Evolutionary conservation across 148 eudicot genomes (phyloP), one percentile per base, ranked within the genome.

Genomic region (Nepenthes mirabilis): DNA sequence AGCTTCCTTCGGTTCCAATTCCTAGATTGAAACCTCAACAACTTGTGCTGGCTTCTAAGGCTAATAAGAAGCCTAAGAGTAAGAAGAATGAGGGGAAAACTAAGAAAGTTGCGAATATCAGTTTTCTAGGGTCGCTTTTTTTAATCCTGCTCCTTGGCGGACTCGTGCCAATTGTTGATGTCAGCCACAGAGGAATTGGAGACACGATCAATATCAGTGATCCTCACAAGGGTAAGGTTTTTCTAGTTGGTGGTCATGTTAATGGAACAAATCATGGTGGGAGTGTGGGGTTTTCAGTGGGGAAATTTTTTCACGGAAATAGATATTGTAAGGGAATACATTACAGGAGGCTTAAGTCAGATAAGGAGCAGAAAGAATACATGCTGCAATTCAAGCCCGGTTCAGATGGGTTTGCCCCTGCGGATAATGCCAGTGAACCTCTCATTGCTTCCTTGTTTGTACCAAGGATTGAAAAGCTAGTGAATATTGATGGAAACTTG

Each of bases 401-500:
- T 36, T 70, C 74, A 1, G 72, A 71, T 63, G 74, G 68, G n/a
- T 53, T 64, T 65, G 72, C 23, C 59, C 47, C 68, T 12, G 43
- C n/a, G 55, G 73, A 74, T 35, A 91, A 91, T 62, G 67, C 70
- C n/a, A 91, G 83, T 69, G 86, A 80, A 68, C 83, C 90, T 57
- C 90, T 91, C 57, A 76, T 76, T 33, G 98, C 98, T 5, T 88
- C 97, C 0, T 53, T 91, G 68, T 88, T 81, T 82, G 96, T 91
- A 4, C 97, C 97, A 1, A 80, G 98, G 77, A 91, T 85, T 60
- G 94, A 91, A 71, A 91, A 83, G 79, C 75, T 91, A 67, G 96
- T 91, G 34, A 85, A 91, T 74, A 88, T 91, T 72, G 98, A 91
- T 75, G 98, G 98, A 11, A 91, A 88, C 58, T 79, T 91, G 90